These are phyloP conservation scores for Starmerella gropengiesseri DNA, from an alignment of 805 yeast genomes.

Conservation along the genomic window DNA sequence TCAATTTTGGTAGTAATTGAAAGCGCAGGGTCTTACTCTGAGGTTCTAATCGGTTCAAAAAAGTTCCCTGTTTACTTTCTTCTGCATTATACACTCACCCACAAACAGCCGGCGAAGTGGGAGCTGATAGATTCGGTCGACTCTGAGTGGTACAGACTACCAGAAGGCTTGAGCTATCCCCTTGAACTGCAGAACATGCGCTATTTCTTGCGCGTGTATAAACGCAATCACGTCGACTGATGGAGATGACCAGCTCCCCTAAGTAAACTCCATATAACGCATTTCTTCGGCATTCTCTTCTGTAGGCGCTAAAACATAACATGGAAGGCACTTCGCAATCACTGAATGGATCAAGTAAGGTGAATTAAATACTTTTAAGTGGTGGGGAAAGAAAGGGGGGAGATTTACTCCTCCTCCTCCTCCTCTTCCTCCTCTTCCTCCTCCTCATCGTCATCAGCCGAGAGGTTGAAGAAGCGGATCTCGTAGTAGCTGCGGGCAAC, in stretches of 20 bases:
- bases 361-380: conserved; percentile 4
- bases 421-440: conserved; percentile 57
- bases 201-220: conserved; percentile 66
- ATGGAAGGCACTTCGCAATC: not conserved
- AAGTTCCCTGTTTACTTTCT: conserved; percentile 74
- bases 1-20: conserved; percentile 59
- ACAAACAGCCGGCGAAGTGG: conserved; percentile 42
- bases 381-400: not conserved
- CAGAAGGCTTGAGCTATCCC: conserved; percentile 43
- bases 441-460: conserved; percentile 89
- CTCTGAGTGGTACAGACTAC: conserved; percentile 69
- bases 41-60: conserved; percentile 63
- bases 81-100: conserved; percentile 59
- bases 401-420: conserved; percentile 23
- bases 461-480: conserved; percentile 98
- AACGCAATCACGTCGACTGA: conserved; percentile 31
- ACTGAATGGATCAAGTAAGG: not conserved
- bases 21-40: conserved; percentile 83
- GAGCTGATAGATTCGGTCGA: conserved; percentile 53
- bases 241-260: not conserved
- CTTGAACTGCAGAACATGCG: conserved; percentile 80
- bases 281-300: too few relatives aligned
- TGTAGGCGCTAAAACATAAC: too few relatives aligned
- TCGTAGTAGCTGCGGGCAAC: conserved; percentile 91
- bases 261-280: too few relatives aligned